Evolutionary conservation across 2,329 filamentous ascomycete species (phyloP), one percentile per base, ranked within the genome.

Genomic region (Colletotrichum australisinense): DNA sequence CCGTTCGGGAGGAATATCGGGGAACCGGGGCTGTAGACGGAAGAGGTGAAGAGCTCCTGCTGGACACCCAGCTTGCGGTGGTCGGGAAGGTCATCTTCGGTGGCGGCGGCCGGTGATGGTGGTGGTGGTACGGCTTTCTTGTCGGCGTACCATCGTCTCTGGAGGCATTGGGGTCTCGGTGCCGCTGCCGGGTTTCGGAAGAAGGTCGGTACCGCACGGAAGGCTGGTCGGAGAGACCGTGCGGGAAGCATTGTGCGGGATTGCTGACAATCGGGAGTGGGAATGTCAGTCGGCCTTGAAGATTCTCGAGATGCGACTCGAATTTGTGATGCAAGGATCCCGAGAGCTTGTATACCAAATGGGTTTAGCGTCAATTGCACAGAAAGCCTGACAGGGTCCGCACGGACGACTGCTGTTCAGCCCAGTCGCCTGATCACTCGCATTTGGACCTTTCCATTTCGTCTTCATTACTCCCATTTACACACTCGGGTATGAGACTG

Each of bases 1-100:
- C 95, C 95, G 79, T 94, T 93, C 26, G 95, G 95, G 6, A 95
- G 88, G 78, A 97, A 94, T 12, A 97, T 91, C 3, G 95, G 94
- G 19, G 94, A 97, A 1, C 95, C 95, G 3, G 95, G 94, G 78
- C 94, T 97, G 81, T 95, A 95, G 49, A 89, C 81, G 1, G 94
- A 95, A 16, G 90, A 94, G 49, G 91, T 94, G 82, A 97, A 97
- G 52, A 97, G 90, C 77, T 93, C 90, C 78, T 97, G 94, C 72
- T 91, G 86, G 63, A 89, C 77, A 60, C 87, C 91, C 71, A 93
- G 85, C 76, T 88, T 85, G 76, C 91, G 87, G 79, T 93, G 91
- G 76, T 93, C 90, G 71, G 87, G 82, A 73, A 83, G 79, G 26
- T 76, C 71, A 62, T 71, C 62, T 38, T 71, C 63, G 67, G 68